Base-by-base conservation (phyloP, 1,284 basidiomycete genomes). In the Trametes polyzona region DNA sequence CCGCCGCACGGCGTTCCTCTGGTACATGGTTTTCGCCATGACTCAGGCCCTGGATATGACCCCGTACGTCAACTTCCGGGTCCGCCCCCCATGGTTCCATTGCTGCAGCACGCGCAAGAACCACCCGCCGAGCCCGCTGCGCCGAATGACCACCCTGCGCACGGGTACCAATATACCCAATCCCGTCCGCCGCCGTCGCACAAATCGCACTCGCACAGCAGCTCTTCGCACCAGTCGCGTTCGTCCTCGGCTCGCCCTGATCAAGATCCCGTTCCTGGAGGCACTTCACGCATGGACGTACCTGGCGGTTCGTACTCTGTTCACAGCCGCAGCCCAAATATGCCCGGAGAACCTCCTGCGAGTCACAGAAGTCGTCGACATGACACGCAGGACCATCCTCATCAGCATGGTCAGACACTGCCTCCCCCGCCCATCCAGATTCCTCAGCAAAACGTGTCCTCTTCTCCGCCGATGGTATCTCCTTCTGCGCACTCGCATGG, bases 1-100 rank as follows among this genome's bases (percentile, higher is more conserved):
- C 75, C 80, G 35, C 71, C 78, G 23, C 81, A 78, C 63, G 66
- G 65, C 11, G 57, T 73, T 66, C 65, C 68, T 71, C 59, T 67
- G 41, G 55, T 70, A 59, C 59, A 67, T 62, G 57, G 68, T 54
- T 57, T 71, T 70, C 71, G 72, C 23, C 75, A 72, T 43, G 71
- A 74, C 52, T 74, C 76, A 27, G 68, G 65, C 46, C 71, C 76
- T 27, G 73, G 67, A 3, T 68, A 63, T 65, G 83, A 83, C 57
- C 63, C 69, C 36, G 62, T 72, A 48, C 78, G 79, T 56, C 79
- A 80, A 64, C 73, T 82, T 35, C 81, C 81, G 26, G 78, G 81
- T 47, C 70, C 83, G 51, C 76, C 78, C 3, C 78, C 74, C 58
- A 57, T 80, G 63, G 71, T 78, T 47, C 75, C 78, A 62, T 50